phyloP scores from a whole-genome alignment of 2,329 filamentous ascomycete species.

The Chaetomiaceae sp. region DNA sequence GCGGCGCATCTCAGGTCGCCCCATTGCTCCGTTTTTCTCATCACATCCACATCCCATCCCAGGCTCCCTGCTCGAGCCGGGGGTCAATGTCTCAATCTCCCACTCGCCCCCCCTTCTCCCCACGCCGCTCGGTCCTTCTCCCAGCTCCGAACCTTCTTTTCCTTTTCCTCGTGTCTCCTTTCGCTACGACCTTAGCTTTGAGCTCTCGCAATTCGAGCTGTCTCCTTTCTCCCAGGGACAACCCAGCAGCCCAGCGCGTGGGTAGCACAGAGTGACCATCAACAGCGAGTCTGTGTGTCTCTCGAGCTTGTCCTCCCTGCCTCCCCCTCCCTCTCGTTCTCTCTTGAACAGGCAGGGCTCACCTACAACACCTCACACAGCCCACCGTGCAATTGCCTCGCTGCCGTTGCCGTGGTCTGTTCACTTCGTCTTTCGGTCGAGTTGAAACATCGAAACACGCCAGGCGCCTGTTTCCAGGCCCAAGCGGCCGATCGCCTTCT shows the following conservation, averaged over 20 bases:
- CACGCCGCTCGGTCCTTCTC: slow-evolving; percentile 14
- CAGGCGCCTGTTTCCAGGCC: slow-evolving; percentile 13
- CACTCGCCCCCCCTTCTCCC: neutral
- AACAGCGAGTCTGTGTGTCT: slow-evolving; percentile 21
- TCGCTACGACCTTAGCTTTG: slow-evolving; percentile 5
- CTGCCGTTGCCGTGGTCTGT: neutral
- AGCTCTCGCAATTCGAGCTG: slow-evolving; percentile 8
- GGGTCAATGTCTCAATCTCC: neutral
- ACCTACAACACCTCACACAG: neutral
- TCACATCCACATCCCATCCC: slow-evolving; percentile 6
- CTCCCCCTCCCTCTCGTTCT: neutral
- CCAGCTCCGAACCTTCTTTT: slow-evolving; percentile 10
- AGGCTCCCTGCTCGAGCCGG: neutral
- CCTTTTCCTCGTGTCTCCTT: slow-evolving; percentile 10
- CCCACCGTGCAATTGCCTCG: neutral
- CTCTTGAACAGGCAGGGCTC: neutral
- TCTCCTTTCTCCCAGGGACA: slow-evolving; percentile 18
- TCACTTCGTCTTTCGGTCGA: neutral
- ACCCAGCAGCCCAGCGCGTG: slow-evolving; percentile 15
- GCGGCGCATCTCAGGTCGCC: slow-evolving; percentile 19
- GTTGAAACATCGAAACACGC: slow-evolving; percentile 11
- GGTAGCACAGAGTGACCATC: slow-evolving; percentile 11
- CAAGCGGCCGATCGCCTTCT: neutral
- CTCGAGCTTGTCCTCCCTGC: neutral
- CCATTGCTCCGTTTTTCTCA: slow-evolving; percentile 18